Evolutionary conservation across 106 monocot genomes (phyloP).

Genomic region (Narthecium ossifragum): DNA sequence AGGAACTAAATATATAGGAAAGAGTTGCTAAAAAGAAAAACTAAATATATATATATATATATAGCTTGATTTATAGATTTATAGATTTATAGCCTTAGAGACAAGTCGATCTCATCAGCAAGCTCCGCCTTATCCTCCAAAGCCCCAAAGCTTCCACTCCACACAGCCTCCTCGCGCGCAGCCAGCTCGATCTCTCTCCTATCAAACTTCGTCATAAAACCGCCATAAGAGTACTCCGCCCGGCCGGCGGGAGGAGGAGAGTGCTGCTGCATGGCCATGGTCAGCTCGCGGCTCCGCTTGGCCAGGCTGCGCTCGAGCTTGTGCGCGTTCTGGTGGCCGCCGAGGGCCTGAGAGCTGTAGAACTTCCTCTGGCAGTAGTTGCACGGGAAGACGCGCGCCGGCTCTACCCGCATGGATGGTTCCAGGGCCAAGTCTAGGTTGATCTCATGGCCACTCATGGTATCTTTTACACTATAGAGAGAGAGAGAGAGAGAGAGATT

Average conservation of each 20-base stretch:
- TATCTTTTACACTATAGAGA: neutral
- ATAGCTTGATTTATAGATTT: neutral
- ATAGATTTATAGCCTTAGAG: slow-evolving; percentile 27
- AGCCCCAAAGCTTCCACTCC: neutral
- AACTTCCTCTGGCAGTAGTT: slow-evolving; percentile 54
- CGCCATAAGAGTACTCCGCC: neutral
- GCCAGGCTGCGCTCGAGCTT: slow-evolving; percentile 52
- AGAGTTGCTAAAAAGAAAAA: neutral
- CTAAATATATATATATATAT: neutral
- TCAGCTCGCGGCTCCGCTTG: slow-evolving; percentile 34
- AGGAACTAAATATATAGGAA: neutral
- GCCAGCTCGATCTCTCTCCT: neutral
- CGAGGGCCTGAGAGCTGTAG: slow-evolving; percentile 44
- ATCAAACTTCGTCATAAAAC: neutral
- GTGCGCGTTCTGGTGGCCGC: slow-evolving; percentile 63
- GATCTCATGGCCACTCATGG: slow-evolving; percentile 6
- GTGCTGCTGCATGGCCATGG: neutral
- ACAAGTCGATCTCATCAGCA: slow-evolving; percentile 32
- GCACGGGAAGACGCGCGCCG: slow-evolving; percentile 35
- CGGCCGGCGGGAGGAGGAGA: neutral
- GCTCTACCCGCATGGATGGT: slow-evolving; percentile 6
- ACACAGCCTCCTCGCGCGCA: neutral
- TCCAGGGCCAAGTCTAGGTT: slow-evolving; percentile 43
- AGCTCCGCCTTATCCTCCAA: slow-evolving; percentile 14
- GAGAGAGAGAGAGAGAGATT: too few relatives aligned